Evolutionary conservation across 179 eudicot genomes (phyloP).

Genomic region (Silene coronaria): DNA sequence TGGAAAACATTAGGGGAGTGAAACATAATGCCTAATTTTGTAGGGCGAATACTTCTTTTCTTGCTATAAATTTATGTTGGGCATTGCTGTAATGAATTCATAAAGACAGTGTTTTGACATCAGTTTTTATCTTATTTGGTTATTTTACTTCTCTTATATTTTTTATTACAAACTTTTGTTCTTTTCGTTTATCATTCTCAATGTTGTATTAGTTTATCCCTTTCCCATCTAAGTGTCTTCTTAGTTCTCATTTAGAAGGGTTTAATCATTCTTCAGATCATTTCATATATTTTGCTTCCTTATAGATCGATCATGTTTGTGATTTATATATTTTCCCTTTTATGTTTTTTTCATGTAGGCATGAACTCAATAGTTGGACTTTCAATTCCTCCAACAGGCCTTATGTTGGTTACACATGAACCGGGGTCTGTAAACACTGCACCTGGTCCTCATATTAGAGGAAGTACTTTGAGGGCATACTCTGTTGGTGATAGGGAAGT

Average conservation of each 20-base stretch:
- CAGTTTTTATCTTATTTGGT: not conserved
- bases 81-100: not conserved
- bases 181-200: not conserved
- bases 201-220: not conserved
- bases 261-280: not conserved
- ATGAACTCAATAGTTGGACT: conserved; percentile 40
- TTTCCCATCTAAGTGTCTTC: not conserved
- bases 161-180: not conserved
- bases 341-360: conserved; percentile 27
- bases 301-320: not conserved
- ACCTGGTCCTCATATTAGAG: conserved; percentile 88
- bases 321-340: not conserved
- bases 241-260: not conserved
- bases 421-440: conserved; percentile 67
- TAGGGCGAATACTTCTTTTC: not conserved
- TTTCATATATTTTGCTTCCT: not conserved
- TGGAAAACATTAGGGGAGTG: no score
- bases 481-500: conserved; percentile 84
- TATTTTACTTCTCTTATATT: not conserved
- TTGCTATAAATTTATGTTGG: not conserved
- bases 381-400: conserved; percentile 68
- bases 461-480: conserved; percentile 64
- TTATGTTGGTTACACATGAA: conserved; percentile 79
- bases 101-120: not conserved
- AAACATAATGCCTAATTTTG: no score